Evolutionary conservation across 83 land plant species (phyloP).

Genomic region (Picea mariana): DNA sequence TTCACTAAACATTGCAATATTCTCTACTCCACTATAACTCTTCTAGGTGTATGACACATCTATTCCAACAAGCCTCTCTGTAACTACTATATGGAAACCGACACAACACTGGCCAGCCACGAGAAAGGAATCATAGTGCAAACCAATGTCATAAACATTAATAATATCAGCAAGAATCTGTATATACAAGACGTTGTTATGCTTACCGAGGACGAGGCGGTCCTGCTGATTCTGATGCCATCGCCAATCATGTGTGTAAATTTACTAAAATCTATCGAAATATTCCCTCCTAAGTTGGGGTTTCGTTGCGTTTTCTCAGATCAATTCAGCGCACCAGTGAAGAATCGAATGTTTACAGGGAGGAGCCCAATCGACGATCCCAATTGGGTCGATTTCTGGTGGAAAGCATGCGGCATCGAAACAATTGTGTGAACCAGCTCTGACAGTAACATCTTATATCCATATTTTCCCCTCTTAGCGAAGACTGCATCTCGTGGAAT

Average conservation of each 20-base stretch:
- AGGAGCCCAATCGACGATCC: background rate
- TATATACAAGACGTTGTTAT: background rate
- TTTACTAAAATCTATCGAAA: no score
- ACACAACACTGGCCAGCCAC: background rate
- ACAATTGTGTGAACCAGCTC: no score
- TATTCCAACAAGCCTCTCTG: background rate
- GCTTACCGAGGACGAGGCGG: background rate
- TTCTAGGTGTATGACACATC: no score
- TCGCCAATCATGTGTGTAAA: background rate
- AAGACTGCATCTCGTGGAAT: conserved; percentile 24
- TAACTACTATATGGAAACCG: background rate
- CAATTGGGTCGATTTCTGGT: no score
- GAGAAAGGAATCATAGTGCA: background rate
- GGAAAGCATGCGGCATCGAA: no score
- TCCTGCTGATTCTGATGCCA: background rate
- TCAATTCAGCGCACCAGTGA: background rate
- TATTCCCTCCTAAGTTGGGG: background rate
- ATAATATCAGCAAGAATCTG: background rate
- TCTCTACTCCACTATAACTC: no score
- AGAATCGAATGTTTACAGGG: background rate
- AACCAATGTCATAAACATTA: background rate
- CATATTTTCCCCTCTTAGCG: no score
- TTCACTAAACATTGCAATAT: no score
- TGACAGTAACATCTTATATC: no score
- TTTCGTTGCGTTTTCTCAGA: background rate